Evolutionary conservation across 1,284 basidiomycete genomes (phyloP).

Genomic region (Sanghuangporus baumii): DNA sequence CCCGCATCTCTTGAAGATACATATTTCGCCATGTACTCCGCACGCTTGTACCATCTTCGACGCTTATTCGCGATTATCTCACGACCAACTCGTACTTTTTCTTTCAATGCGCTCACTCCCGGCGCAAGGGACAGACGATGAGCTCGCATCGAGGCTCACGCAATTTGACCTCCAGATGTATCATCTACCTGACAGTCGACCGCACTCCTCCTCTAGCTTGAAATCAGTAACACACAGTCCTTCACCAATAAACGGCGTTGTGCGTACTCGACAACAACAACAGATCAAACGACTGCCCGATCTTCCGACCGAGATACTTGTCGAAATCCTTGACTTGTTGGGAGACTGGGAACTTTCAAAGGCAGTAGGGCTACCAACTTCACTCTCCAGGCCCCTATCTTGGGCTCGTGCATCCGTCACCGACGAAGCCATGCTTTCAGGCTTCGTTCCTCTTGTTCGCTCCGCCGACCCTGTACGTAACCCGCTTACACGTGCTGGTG

Average conservation of each 20-base stretch:
- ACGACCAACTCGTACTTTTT: constrained; percentile 66
- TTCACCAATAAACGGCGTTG: not conserved
- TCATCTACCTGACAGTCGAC: constrained; percentile 39
- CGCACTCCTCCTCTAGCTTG: not conserved
- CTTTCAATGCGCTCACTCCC: constrained; percentile 64
- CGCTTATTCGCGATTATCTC: constrained; percentile 64
- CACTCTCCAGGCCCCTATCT: constrained; percentile 54
- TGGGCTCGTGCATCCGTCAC: constrained; percentile 65
- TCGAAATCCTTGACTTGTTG: constrained; percentile 68
- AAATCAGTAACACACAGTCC: not conserved
- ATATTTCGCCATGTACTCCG: constrained; percentile 4
- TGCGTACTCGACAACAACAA: constrained; percentile 22
- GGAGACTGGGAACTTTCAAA: constrained; percentile 78
- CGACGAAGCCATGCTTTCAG: constrained; percentile 65
- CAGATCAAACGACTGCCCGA: constrained; percentile 37
- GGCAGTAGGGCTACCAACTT: constrained; percentile 68
- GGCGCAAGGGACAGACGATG: constrained; percentile 49
- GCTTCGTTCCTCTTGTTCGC: constrained; percentile 52
- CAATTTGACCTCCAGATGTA: constrained; percentile 69
- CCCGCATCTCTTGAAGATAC: constrained; percentile 5
- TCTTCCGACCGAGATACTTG: constrained; percentile 70
- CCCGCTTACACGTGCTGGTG: constrained; percentile 63
- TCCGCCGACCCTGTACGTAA: constrained; percentile 46
- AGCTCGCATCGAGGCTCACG: constrained; percentile 61
- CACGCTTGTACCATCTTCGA: constrained; percentile 37